Base-by-base conservation (phyloP, 192 early-diverging fungal genomes). In the Spizellomyces punctatus region DNA sequence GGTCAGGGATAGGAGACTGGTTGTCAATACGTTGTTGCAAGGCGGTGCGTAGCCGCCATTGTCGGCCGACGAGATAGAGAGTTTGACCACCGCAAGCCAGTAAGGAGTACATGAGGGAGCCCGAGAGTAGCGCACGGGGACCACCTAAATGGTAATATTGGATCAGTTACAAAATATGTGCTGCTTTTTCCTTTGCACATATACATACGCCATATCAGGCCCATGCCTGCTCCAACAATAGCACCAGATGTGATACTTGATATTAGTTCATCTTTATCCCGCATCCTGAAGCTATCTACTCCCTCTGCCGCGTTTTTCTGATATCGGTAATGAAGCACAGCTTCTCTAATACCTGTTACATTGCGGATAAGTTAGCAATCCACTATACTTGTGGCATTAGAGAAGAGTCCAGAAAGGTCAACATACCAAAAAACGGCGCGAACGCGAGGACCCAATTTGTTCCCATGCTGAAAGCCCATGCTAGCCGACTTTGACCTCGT, bases 391-490 rank as follows among this genome's bases (percentile, higher is more conserved):
- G 12, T 14, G 14, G 10, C 16, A 41, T 5, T 14, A 61, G 5
- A 61, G 42, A 41, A 41, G 42, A 14, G 59, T 41, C 17, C 59
- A 3, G 1, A 0, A 2, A 36, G 17, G 41, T 0, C 16, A 22
- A 19, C 71, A 17, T 71, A 79, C 74, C 79, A 61, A 82, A 78
- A 72, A 84, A 84, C 7, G 82, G 82, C 16, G 73, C 56, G 16
- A 73, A 72, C 4, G 79, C 58, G 5, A 69, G 27, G 8, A 75
- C 50, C 82, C 82, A 84, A 69, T 84, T 84, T 16, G 69, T 65
- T 44, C 75, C 79, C 78, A 80, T 84, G 36, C 70, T 46, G 58
- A 84, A 79, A 5, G 74, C 73, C 45, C 67, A 81, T 14, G 76
- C 78, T 9, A 72, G 56, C 8, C 58, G 59, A 46, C 75, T 70